Conservation (phyloP, 148 eudicot species). For the Persicaria maculosa region DNA sequence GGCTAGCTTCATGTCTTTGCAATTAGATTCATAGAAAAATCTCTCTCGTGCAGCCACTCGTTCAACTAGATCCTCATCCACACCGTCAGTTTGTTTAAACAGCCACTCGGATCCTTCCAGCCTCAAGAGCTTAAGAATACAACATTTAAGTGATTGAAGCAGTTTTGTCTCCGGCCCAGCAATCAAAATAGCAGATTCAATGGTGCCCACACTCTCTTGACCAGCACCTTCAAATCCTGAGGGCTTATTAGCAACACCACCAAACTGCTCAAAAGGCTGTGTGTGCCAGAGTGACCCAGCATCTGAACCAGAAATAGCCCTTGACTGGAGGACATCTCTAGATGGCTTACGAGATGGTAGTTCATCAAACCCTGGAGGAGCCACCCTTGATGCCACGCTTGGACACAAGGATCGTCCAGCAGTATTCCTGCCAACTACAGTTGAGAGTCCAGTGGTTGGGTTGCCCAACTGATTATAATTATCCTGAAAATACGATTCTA, state of each 20-base stretch:
- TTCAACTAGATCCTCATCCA: slow-evolving; percentile 83
- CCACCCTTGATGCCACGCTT: slow-evolving; percentile 34
- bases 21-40: slow-evolving; percentile 65
- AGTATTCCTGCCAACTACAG: slow-evolving; percentile 29
- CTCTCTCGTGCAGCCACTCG: slow-evolving; percentile 81
- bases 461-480: slow-evolving; percentile 34
- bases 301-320: slow-evolving; percentile 35
- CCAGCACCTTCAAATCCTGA: slow-evolving; percentile 25
- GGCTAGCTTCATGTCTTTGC: slow-evolving; percentile 34
- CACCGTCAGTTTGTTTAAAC: slow-evolving; percentile 79
- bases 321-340: slow-evolving; percentile 37
- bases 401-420: slow-evolving; percentile 32
- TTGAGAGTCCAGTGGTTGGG: slow-evolving; percentile 32
- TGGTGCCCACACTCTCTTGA: slow-evolving; percentile 21
- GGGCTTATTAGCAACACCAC: slow-evolving; percentile 51
- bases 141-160: slow-evolving; percentile 67
- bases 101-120: slow-evolving; percentile 94
- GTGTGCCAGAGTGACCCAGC: slow-evolving; percentile 60
- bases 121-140: slow-evolving; percentile 72
- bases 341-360: slow-evolving; percentile 50
- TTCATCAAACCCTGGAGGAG: slow-evolving; percentile 47
- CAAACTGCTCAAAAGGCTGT: slow-evolving; percentile 64
- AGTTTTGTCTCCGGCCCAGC: slow-evolving; percentile 58
- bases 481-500: slow-evolving; percentile 28
- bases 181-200: slow-evolving; percentile 34